A percentile compares a stretch with the other conserved stretches of the same genome.
Conservation (phyloP, 2,329 filamentous ascomycete genomes). For the Aspergillus oerlinghausenensis region DNA sequence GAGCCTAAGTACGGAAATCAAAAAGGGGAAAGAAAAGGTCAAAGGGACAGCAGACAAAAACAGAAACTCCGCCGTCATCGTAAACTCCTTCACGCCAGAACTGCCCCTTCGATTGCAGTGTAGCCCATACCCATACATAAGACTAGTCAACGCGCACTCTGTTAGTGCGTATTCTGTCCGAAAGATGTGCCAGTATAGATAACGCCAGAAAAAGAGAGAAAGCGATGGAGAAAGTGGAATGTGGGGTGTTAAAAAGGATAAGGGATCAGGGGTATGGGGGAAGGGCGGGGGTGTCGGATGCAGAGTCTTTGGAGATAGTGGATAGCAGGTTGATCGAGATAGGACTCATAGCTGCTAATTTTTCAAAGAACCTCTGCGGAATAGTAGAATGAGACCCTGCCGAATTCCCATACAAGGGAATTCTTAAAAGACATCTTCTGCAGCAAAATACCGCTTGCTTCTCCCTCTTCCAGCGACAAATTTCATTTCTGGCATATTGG, state of each 20-base stretch:
- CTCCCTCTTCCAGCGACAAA: conserved; percentile 62
- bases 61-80: neutral
- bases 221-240: neutral
- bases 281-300: neutral
- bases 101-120: conserved; percentile 4
- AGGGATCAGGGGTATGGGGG: no score
- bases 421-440: conserved; percentile 46
- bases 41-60: neutral
- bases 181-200: neutral
- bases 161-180: neutral
- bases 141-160: neutral
- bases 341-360: neutral
- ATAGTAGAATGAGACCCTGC: neutral
- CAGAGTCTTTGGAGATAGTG: neutral
- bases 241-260: no score
- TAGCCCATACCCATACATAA: neutral
- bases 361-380: neutral
- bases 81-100: conserved; percentile 1
- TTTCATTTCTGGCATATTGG: conserved; percentile 64
- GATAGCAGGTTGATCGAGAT: neutral
- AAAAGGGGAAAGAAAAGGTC: conserved; percentile 1
- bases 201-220: neutral
- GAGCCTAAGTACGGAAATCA: neutral
- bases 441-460: conserved; percentile 68
- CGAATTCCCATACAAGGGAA: neutral